These are phyloP conservation scores for Hanseniaspora taiwanica DNA, from an alignment of 805 yeast genomes.

Conservation along the genomic window DNA sequence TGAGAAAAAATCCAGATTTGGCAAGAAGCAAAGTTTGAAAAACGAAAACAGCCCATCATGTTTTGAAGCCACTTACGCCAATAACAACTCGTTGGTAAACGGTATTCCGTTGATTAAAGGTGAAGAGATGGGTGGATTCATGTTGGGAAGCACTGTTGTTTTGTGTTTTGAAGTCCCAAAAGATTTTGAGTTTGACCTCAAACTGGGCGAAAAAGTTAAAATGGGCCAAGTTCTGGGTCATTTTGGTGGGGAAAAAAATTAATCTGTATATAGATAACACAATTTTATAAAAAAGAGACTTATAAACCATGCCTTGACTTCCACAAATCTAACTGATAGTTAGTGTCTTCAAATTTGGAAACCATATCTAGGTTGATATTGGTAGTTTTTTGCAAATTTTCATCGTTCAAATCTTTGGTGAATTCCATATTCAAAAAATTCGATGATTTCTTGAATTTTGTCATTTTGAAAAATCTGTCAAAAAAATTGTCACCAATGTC, in stretches of 20 bases:
- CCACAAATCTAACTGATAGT: constrained; percentile 19
- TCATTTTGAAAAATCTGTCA: neutral
- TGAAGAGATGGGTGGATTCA: constrained; percentile 94
- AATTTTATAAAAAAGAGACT: no score
- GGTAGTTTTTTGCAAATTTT: neutral
- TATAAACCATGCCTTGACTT: constrained; percentile 9
- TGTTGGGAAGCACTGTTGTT: constrained; percentile 93
- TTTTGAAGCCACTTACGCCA: constrained; percentile 84
- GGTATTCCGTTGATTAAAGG: constrained; percentile 88
- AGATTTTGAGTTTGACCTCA: constrained; percentile 54
- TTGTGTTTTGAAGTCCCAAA: constrained; percentile 92
- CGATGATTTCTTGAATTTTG: neutral
- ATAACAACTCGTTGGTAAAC: constrained; percentile 60
- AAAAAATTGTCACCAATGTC: neutral
- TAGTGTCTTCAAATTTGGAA: constrained; percentile 9
- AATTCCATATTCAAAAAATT: neutral
- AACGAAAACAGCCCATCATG: constrained; percentile 75
- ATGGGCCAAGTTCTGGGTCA: constrained; percentile 74
- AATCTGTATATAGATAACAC: neutral
- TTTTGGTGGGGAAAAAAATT: constrained; percentile 6
- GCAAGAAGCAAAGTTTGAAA: constrained; percentile 29
- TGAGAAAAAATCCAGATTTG: no score
- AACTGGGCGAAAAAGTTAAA: constrained; percentile 63
- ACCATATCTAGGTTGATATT: constrained; percentile 4
- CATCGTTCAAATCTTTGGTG: constrained; percentile 1